Conservation (phyloP, 176 grass and related monocot genomes). For the Oryza glumipatula region DNA sequence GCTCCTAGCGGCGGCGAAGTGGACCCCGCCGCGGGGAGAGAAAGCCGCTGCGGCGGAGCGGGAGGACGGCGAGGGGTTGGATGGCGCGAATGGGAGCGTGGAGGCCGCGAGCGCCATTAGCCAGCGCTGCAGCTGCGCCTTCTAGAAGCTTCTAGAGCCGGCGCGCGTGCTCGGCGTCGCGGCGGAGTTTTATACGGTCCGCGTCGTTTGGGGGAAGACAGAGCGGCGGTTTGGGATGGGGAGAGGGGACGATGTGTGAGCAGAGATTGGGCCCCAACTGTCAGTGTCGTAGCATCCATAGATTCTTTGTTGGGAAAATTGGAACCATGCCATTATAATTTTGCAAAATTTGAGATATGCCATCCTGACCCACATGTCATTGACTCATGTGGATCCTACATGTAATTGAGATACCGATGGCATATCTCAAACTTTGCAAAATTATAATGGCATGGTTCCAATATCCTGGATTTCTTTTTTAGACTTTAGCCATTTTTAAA, state of each 20-base stretch:
- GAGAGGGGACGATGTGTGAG: conserved; percentile 9
- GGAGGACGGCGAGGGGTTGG: conserved; percentile 37
- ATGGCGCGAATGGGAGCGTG: conserved; percentile 59
- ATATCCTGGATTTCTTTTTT: no score
- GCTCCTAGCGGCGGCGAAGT: conserved; percentile 34
- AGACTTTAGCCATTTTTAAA: no score
- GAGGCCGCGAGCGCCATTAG: conserved; percentile 80
- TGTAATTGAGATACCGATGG: no score
- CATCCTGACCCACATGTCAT: no score
- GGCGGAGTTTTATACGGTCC: conserved; percentile 4
- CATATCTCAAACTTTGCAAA: no score
- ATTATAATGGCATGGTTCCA: no score
- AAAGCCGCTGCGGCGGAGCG: conserved; percentile 30
- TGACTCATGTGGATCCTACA: no score
- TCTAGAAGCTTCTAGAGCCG: neutral
- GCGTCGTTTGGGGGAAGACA: conserved; percentile 22
- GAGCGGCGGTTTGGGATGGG: conserved; percentile 33
- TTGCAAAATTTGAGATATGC: no score
- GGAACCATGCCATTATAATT: no score
- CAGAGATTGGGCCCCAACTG: neutral
- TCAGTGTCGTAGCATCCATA: neutral
- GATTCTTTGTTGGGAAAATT: neutral
- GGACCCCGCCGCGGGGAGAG: conserved; percentile 24
- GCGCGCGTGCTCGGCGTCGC: conserved; percentile 26
- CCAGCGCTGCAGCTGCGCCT: conserved; percentile 8